phyloP scores from a whole-genome alignment of 139 green algal species.

The Nannochloris sp. region DNA sequence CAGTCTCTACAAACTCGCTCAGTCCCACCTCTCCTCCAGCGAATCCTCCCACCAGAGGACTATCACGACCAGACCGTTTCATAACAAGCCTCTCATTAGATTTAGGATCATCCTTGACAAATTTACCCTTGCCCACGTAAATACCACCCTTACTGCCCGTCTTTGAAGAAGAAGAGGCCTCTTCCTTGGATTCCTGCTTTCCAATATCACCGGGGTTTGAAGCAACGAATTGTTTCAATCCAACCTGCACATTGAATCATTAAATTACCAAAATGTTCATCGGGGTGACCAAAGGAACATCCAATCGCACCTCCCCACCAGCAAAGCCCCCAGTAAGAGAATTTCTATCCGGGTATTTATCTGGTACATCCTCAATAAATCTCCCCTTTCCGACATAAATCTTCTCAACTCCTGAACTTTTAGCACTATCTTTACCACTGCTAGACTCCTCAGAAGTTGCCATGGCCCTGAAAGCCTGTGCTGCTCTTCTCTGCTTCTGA shows the following conservation, averaged over 20 bases:
- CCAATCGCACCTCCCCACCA: constrained; percentile 58
- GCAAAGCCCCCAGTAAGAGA: constrained; percentile 71
- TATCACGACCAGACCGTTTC: constrained; percentile 5
- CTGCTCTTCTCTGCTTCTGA: neutral
- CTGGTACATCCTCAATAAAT: constrained; percentile 23
- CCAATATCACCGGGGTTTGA: neutral
- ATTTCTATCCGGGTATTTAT: constrained; percentile 24
- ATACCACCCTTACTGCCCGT: neutral
- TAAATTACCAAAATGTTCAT: neutral
- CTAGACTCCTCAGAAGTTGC: neutral
- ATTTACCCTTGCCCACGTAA: constrained; percentile 12
- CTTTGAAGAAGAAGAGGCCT: neutral
- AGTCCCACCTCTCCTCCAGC: constrained; percentile 72
- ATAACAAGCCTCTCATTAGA: constrained; percentile 1
- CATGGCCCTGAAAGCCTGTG: neutral
- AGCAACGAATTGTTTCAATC: constrained; percentile 20
- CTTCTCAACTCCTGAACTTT: constrained; percentile 12
- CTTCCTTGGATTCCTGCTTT: constrained; percentile 10
- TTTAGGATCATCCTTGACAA: neutral
- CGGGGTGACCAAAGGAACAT: neutral
- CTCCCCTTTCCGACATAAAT: constrained; percentile 31
- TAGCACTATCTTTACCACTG: neutral
- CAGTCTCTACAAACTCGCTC: constrained; percentile 55
- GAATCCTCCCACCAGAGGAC: constrained; percentile 64
- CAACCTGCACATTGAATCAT: constrained; percentile 10